phyloP scores from a whole-genome alignment of 1,284 basidiomycete genomes.

The Sanghuangporus weigelae region DNA sequence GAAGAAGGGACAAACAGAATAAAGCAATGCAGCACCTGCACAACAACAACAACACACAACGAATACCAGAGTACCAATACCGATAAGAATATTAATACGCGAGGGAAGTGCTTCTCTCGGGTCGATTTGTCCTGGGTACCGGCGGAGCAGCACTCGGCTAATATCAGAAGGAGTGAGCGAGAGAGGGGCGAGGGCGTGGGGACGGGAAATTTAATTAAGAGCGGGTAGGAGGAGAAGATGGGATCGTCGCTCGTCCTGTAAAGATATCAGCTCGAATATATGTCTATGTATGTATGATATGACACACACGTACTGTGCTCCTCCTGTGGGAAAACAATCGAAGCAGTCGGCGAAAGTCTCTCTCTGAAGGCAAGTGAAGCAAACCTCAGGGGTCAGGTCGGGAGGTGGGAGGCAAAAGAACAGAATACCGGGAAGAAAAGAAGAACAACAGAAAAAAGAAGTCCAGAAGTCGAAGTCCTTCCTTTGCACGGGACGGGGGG shows the following conservation, averaged over 20 bases:
- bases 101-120: neutral
- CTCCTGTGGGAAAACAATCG: neutral
- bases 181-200: neutral
- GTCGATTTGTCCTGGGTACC: neutral
- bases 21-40: neutral
- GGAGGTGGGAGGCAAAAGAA: too few relatives aligned
- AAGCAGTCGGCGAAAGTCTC: neutral
- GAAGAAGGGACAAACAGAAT: neutral
- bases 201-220: neutral
- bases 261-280: too few relatives aligned
- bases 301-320: neutral
- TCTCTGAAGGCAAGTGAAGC: neutral
- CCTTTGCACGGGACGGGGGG: too few relatives aligned
- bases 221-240: neutral
- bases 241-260: neutral
- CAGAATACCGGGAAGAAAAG: neutral
- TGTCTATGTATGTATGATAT: neutral
- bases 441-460: neutral
- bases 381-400: neutral
- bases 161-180: neutral
- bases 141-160: neutral
- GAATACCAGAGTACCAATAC: neutral
- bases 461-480: neutral
- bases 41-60: neutral
- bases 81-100: too few relatives aligned